Evolutionary conservation across 75 land plant genomes (phyloP), one percentile per base, ranked within the genome.

Genomic region (Gnetum montanum): DNA sequence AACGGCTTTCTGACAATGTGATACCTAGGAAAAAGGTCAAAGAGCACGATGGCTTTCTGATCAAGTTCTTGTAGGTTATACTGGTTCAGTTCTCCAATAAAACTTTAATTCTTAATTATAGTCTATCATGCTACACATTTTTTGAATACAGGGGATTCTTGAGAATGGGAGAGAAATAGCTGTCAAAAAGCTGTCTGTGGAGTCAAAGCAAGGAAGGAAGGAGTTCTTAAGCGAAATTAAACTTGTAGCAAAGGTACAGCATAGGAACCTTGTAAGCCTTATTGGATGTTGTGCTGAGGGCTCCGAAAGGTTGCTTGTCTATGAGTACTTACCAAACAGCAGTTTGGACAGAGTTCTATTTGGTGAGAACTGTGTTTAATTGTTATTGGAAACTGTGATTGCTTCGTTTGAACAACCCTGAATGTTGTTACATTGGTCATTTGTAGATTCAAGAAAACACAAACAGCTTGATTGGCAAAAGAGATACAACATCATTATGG

Each of bases 161-260:
- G 15, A 1, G 2, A 46, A 65, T 60, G 63, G 63, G 31, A 43
- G 25, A 46, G 54, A 44, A 33, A 54, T 65, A 25, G 68, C 68
- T 22, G 55, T 65, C 34, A 65, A 65, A n/a, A 59, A 60, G 22
- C 49, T 65, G 4, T 27, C 54, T 16, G 19, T 40, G 22, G 24
- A 41, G 18, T 54, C 34, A 0, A 66, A 67, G 34, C 55, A 46
- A 67, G 55, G 67, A 3, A 48, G 40, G 30, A 31, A 49, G 5
- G 70, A 67, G 31, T 67, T 67, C 66, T n/a, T 67, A 31, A 67
- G 62, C 41, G 70, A 67, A 46, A 57, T 67, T 4, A 37, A 41
- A 7, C 23, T 67, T 11, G 66, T 67, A 4, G 31, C 70, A 16
- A 49, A 34, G 28, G 49, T 65, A 29, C 64, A 60, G 25, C 68